Conservation (phyloP, 2,329 filamentous ascomycete species). For the Colletotrichum nymphaeae region DNA sequence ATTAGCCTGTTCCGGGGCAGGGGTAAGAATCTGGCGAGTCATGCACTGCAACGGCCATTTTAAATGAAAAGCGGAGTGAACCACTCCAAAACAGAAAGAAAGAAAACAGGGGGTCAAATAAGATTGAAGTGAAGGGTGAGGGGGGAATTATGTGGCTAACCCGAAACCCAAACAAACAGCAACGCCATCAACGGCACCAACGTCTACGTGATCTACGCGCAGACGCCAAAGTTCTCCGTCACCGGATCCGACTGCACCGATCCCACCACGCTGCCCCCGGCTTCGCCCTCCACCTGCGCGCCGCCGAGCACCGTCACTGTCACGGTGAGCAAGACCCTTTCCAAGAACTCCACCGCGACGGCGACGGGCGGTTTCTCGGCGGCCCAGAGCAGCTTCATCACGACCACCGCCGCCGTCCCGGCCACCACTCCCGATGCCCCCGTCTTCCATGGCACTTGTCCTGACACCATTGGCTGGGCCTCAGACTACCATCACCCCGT, state of each 20-base stretch:
- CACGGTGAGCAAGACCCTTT: constrained; percentile 36
- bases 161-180: constrained; percentile 11
- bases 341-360: constrained; percentile 33
- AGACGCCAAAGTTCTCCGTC: constrained; percentile 52
- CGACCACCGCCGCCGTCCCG: constrained; percentile 19
- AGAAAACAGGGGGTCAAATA: not conserved
- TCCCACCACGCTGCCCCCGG: constrained; percentile 34
- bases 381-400: constrained; percentile 15
- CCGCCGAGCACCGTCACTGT: constrained; percentile 41
- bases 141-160: not conserved
- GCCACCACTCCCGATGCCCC: constrained; percentile 9
- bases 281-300: constrained; percentile 40
- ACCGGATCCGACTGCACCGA: constrained; percentile 44
- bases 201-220: constrained; percentile 55
- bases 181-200: constrained; percentile 59
- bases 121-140: not conserved
- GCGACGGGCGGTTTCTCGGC: constrained; percentile 32
- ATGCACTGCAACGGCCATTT: not conserved
- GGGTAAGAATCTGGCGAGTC: not conserved
- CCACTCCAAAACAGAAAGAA: not conserved
- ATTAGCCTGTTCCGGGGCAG: not conserved
- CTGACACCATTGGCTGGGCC: constrained; percentile 34
- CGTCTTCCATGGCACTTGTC: constrained; percentile 29
- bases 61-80: constrained; percentile 18
- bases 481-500: constrained; percentile 34